phyloP scores from a whole-genome alignment of 1,284 basidiomycete genomes.

The Caloboletus inedulis region DNA sequence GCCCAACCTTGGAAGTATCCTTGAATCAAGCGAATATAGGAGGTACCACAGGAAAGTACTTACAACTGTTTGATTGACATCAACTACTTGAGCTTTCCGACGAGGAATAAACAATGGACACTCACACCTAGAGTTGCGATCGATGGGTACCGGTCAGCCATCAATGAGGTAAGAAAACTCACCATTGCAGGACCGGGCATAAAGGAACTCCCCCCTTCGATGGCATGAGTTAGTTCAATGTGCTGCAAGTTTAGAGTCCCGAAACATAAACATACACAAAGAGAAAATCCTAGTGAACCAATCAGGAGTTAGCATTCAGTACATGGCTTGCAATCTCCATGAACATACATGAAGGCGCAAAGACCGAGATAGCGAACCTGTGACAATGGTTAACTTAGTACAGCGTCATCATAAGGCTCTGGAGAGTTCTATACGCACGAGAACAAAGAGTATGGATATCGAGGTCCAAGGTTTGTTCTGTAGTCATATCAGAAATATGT shows the following conservation, averaged over 20 bases:
- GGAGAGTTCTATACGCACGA: slow-evolving; percentile 2
- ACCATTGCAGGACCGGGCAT: slow-evolving; percentile 4
- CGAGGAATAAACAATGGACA: neutral
- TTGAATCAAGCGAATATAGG: too few relatives aligned
- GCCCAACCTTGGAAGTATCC: neutral
- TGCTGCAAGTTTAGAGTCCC: too few relatives aligned
- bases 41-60: neutral
- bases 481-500: neutral
- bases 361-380: slow-evolving; percentile 14
- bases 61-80: slow-evolving; percentile 5
- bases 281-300: neutral
- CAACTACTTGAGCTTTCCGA: too few relatives aligned
- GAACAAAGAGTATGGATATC: slow-evolving; percentile 6
- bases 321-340: neutral
- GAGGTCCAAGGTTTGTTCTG: slow-evolving; percentile 12
- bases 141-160: neutral
- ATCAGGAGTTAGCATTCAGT: neutral
- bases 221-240: neutral
- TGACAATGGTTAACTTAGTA: neutral
- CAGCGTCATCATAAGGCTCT: neutral
- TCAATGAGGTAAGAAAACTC: neutral
- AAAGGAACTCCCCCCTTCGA: slow-evolving; percentile 3
- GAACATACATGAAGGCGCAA: slow-evolving; percentile 7
- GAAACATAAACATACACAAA: slow-evolving; percentile 5
- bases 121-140: slow-evolving; percentile 1